phyloP scores from a whole-genome alignment of 768 basidiomycete genomes.

The Lentinula aciculospora region DNA sequence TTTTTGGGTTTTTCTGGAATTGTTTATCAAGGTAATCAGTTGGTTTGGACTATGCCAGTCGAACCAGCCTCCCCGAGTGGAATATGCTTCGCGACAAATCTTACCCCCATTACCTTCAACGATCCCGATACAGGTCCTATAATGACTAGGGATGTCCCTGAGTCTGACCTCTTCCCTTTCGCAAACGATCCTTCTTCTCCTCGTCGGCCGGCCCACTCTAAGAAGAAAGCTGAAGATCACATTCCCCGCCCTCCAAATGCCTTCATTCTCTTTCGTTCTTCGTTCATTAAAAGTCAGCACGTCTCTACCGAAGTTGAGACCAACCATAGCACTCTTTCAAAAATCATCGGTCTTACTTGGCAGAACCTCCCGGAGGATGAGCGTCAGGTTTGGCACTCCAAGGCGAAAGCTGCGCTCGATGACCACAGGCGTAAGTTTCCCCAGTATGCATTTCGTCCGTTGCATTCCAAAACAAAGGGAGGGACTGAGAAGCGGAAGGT shows the following conservation, averaged over 20 bases:
- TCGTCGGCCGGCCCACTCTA: conserved; percentile 49
- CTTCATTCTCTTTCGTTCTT: conserved; percentile 82
- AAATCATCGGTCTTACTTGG: conserved; percentile 84
- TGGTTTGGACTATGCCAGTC: conserved; percentile 40
- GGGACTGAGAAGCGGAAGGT: conserved; percentile 47
- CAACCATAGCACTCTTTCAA: conserved; percentile 77
- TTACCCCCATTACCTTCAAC: conserved; percentile 55
- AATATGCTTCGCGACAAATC: conserved; percentile 53
- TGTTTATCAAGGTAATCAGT: conserved; percentile 27
- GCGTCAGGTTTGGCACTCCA: conserved; percentile 70
- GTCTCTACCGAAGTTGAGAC: conserved; percentile 76
- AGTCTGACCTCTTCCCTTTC: conserved; percentile 58
- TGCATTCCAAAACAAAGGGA: conserved; percentile 41
- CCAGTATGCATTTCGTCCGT: conserved; percentile 68
- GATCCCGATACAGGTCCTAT: conserved; percentile 36
- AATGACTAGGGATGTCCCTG: conserved; percentile 20
- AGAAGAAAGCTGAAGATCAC: conserved; percentile 69
- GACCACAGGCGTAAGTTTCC: conserved; percentile 76
- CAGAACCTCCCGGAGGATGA: conserved; percentile 72
- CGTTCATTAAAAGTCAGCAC: conserved; percentile 74
- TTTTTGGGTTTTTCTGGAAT: background rate
- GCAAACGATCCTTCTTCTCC: conserved; percentile 27
- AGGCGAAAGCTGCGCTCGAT: conserved; percentile 66
- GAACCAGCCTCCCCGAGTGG: conserved; percentile 29
- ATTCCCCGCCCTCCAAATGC: conserved; percentile 84